These are phyloP conservation scores for Pichia sp. DNA, from an alignment of 1,139 yeast genomes.

Conservation along the genomic window DNA sequence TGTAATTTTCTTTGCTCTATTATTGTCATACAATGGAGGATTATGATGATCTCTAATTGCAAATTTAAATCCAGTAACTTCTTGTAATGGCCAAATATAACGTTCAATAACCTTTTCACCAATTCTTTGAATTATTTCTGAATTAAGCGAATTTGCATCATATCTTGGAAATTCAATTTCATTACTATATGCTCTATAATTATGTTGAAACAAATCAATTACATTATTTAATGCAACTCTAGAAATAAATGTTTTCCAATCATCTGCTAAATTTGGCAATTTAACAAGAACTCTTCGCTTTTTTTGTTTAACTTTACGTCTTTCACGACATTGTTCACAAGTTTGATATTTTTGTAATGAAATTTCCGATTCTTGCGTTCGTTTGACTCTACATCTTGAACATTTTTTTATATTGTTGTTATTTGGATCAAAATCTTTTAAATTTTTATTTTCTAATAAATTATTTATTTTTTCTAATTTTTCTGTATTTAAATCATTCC, in stretches of 20 bases:
- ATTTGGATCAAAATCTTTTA: neutral
- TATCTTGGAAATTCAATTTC: conserved; percentile 30
- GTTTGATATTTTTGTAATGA: conserved; percentile 35
- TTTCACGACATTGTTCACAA: conserved; percentile 34
- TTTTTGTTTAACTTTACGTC: conserved; percentile 31
- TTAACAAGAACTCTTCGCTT: conserved; percentile 25
- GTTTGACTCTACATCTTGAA: conserved; percentile 36
- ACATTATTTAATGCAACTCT: conserved; percentile 30
- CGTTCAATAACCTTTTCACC: conserved; percentile 30
- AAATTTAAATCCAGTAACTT: conserved; percentile 35
- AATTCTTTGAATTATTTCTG: conserved; percentile 30
- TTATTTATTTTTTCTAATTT: neutral
- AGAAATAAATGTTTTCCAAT: conserved; percentile 29
- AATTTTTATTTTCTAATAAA: neutral
- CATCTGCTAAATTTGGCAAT: conserved; percentile 28
- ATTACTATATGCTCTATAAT: conserved; percentile 30
- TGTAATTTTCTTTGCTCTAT: conserved; percentile 34
- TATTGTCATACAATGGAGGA: conserved; percentile 23
- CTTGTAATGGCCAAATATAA: conserved; percentile 35
- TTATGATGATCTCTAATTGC: conserved; percentile 40
- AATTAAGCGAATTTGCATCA: conserved; percentile 27
- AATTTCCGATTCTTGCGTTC: conserved; percentile 30
- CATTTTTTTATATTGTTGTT: conserved; percentile 30
- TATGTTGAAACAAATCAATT: conserved; percentile 31
- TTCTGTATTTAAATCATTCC: neutral